phyloP scores from a whole-genome alignment of 768 basidiomycete genomes.

The Gloeopeniophorella convolvens region DNA sequence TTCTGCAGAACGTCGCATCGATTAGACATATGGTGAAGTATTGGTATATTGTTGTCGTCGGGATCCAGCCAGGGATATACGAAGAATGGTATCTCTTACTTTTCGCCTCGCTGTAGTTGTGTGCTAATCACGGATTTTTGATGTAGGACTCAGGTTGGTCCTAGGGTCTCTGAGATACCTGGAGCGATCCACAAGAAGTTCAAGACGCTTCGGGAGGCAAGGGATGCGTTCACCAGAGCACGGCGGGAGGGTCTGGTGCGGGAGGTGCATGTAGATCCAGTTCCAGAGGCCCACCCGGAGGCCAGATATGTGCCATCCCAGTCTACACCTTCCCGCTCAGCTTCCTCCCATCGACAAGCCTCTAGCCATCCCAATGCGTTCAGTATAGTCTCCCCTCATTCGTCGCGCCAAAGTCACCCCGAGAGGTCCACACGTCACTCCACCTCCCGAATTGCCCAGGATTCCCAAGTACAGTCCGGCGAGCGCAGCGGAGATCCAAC shows the following conservation, averaged over 20 bases:
- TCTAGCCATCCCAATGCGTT: too few relatives aligned
- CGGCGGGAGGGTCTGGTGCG: not conserved
- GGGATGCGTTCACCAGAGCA: constrained; percentile 4
- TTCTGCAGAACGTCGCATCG: not conserved
- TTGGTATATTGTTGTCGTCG: constrained; percentile 9
- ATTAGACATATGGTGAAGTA: constrained; percentile 1
- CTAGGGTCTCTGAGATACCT: constrained; percentile 3
- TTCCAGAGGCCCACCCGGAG: not conserved
- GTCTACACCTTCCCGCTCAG: not conserved
- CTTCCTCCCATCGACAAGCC: too few relatives aligned
- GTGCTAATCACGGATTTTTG: not conserved
- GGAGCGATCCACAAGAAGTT: constrained; percentile 9
- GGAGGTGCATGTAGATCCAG: not conserved
- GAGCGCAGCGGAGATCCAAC: too few relatives aligned
- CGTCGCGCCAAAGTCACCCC: not conserved
- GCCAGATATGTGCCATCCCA: not conserved
- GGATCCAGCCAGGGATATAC: constrained; percentile 8
- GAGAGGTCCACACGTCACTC: not conserved
- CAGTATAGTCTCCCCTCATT: not conserved
- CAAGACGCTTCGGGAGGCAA: constrained; percentile 3
- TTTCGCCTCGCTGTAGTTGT: too few relatives aligned
- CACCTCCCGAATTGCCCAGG: not conserved
- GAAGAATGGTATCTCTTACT: constrained; percentile 11
- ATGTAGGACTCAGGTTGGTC: constrained; percentile 6
- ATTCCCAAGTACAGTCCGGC: not conserved